Evolutionary conservation across 192 early-diverging fungal genomes (phyloP), one percentile per base, ranked within the genome.

Genomic region (Mortierella alpina): DNA sequence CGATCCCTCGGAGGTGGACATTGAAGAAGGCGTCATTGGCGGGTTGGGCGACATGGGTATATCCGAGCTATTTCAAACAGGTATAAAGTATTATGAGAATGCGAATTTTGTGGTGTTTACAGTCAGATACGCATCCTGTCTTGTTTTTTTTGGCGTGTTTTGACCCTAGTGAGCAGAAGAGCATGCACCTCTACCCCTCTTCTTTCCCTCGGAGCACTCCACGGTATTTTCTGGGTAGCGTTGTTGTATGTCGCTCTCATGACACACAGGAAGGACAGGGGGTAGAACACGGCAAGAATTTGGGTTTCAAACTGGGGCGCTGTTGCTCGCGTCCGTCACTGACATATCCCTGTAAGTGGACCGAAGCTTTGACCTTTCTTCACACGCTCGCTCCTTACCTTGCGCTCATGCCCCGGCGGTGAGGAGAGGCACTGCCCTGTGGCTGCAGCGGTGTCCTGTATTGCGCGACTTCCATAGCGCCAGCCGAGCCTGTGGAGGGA

Each of bases 31-130:
- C 41, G 77, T 80, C 77, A 80, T 72, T 0, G 77, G 77, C 31
- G 77, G 77, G 31, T 80, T 72, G 15, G 77, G 77, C 17, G 77
- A 80, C 58, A 80, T 68, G 13, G 77, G 77, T 60, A 80, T 64
- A 17, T 80, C 77, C 59, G 64, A 80, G 22, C 77, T 80, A 64
- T 39, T 50, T 54, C 8, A 39, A 42, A 60, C 4, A 12, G 22
- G 10, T 5, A 44, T n/a, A 51, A 51, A 17, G 17, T 51, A 17
- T 15, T 51, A 4, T 51, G 50, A 15, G 11, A 17, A 51, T 15
- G 17, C 11, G 17, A 51, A 51, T 11, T 51, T 17, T 11, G 50
- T 51, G 50, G 13, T 17, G 11, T 1, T 51, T 11, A 31, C 31
- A 31, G 31, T 3, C 1, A 31, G 31, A 31, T 31, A 31, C 1